Evolutionary conservation across 257 asterid genomes (phyloP).

Genomic region (Capsicum rhomboideum): DNA sequence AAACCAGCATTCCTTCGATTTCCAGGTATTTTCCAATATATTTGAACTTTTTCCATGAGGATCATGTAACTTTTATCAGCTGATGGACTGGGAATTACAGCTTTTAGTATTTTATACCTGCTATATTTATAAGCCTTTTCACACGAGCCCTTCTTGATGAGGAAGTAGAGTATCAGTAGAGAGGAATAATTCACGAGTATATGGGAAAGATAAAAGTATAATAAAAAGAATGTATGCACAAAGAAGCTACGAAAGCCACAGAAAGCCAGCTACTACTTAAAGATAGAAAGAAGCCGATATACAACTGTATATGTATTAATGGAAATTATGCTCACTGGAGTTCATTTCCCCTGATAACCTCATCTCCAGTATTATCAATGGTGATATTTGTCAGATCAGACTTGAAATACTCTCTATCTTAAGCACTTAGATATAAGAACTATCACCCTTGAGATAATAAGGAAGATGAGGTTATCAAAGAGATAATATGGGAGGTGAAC

Average conservation of each 20-base stretch:
- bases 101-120: not conserved
- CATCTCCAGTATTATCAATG: not conserved
- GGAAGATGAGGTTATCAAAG: not conserved
- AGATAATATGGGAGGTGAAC: not conserved
- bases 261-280: not conserved
- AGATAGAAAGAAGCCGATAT: not conserved
- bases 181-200: not conserved
- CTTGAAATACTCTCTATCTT: not conserved
- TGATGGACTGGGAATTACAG: not conserved
- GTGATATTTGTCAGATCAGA: not conserved
- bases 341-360: not conserved
- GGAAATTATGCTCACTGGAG: not conserved
- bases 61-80: not conserved
- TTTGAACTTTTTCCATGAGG: not conserved
- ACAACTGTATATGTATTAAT: not conserved
- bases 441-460: not conserved
- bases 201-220: not conserved
- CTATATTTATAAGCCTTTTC: not conserved
- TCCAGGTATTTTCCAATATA: conserved; percentile 54
- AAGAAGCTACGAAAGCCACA: not conserved
- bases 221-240: not conserved
- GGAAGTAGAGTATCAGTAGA: not conserved
- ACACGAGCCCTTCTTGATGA: not conserved
- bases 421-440: not conserved
- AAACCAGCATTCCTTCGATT: conserved; percentile 80